These are phyloP conservation scores for Tinospora cordifolia DNA, from an alignment of 164 flowering plant genomes.

Conservation along the genomic window DNA sequence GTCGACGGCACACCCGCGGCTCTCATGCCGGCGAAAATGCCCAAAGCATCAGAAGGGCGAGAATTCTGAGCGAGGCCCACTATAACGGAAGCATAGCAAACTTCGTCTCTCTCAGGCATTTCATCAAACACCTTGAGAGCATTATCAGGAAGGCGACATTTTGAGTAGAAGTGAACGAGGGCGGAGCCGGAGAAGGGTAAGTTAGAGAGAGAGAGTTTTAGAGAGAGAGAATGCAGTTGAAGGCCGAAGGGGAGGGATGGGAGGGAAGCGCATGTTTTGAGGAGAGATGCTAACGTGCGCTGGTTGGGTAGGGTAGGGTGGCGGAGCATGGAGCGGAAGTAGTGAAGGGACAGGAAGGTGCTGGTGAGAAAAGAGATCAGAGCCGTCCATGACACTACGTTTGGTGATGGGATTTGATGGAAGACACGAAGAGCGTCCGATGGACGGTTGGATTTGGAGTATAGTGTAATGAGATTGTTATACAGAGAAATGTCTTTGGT, in stretches of 20 bases:
- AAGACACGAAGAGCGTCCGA: slow-evolving; percentile 1
- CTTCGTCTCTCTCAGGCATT: slow-evolving; percentile 2
- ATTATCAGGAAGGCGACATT: slow-evolving; percentile 1
- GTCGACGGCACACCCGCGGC: neutral
- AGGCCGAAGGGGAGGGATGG: neutral
- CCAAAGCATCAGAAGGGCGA: neutral
- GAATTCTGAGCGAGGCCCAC: slow-evolving; percentile 10
- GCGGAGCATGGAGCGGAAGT: slow-evolving; percentile 11
- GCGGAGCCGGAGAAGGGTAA: slow-evolving; percentile 5
- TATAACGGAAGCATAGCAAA: neutral
- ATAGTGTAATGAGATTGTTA: slow-evolving; percentile 9
- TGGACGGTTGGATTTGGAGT: slow-evolving; percentile 10
- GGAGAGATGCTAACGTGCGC: slow-evolving; percentile 6
- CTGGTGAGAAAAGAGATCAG: slow-evolving; percentile 1
- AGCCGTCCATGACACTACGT: slow-evolving; percentile 6
- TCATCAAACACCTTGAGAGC: slow-evolving; percentile 3
- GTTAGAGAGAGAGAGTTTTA: slow-evolving; percentile 8
- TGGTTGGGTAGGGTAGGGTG: slow-evolving; percentile 8
- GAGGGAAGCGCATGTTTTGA: slow-evolving; percentile 10
- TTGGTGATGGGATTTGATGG: slow-evolving; percentile 4
- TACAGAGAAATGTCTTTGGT: neutral
- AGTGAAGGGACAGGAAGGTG: neutral
- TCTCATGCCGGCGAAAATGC: neutral
- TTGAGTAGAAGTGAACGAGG: slow-evolving; percentile 3
- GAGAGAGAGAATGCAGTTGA: slow-evolving; percentile 9